phyloP scores from a whole-genome alignment of 345 rosid genomes.

The Mallotus nudiflorus region DNA sequence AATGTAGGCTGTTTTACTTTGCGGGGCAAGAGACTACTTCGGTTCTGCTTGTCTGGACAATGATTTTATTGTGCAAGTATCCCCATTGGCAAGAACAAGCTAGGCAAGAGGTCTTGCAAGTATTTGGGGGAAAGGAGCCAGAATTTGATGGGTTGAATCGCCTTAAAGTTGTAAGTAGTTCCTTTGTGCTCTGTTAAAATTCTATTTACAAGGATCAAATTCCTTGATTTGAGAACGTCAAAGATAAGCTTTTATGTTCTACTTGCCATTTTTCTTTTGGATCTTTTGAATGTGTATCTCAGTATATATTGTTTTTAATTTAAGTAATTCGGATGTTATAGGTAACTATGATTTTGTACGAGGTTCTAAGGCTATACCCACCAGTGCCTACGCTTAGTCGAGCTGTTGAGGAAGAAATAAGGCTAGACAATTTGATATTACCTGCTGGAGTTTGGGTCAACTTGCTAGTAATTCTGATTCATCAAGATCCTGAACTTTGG shows the following conservation, averaged over 20 bases:
- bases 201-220: too few relatives aligned
- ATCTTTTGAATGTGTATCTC: not conserved
- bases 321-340: not conserved
- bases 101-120: constrained; percentile 21
- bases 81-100: constrained; percentile 17
- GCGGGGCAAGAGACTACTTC: constrained; percentile 29
- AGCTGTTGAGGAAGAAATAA: not conserved
- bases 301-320: not conserved
- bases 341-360: constrained; percentile 26
- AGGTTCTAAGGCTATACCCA: constrained; percentile 26
- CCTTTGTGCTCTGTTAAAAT: not conserved
- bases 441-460: constrained; percentile 11
- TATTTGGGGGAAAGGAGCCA: constrained; percentile 16
- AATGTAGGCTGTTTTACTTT: constrained; percentile 27
- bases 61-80: constrained; percentile 22
- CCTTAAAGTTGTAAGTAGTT: constrained; percentile 21
- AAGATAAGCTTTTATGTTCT: too few relatives aligned
- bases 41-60: constrained; percentile 22
- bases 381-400: not conserved
- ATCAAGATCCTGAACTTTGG: constrained; percentile 17
- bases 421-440: constrained; percentile 8
- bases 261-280: too few relatives aligned
- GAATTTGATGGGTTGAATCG: constrained; percentile 20
- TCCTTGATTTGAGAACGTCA: too few relatives aligned
- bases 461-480: constrained; percentile 4